These are phyloP conservation scores for Pestalotiopsis sp. DNA, from an alignment of 2,329 filamentous ascomycete species.

Conservation along the genomic window DNA sequence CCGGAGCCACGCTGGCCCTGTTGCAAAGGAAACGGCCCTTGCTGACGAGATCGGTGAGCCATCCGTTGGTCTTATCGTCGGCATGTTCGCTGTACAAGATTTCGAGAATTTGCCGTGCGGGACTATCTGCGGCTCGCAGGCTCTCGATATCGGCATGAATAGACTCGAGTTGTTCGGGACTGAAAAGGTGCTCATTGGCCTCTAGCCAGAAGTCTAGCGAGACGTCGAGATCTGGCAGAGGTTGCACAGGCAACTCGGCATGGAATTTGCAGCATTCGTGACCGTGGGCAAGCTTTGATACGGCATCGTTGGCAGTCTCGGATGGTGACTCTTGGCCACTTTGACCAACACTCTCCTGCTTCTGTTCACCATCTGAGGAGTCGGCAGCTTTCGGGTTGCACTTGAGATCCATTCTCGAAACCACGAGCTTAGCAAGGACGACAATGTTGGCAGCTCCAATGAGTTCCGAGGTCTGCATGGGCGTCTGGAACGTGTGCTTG, in stretches of 20 bases:
- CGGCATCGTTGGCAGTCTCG: neutral
- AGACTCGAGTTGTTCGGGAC: constrained; percentile 10
- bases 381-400: neutral
- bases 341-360: neutral
- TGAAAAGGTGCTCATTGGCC: constrained; percentile 13
- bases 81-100: constrained; percentile 6
- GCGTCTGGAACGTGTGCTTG: constrained; percentile 19
- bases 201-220: constrained; percentile 13
- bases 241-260: constrained; percentile 9
- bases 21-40: constrained; percentile 11
- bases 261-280: constrained; percentile 11
- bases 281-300: neutral
- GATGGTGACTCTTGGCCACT: neutral
- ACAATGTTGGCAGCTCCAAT: constrained; percentile 16
- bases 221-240: constrained; percentile 14
- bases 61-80: constrained; percentile 7
- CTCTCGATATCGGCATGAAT: constrained; percentile 12
- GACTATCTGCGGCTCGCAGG: constrained; percentile 12
- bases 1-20: constrained; percentile 6
- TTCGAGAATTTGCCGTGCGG: constrained; percentile 12
- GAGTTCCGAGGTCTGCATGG: constrained; percentile 16
- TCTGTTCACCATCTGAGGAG: neutral
- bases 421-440: neutral
- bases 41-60: constrained; percentile 8
- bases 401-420: constrained; percentile 12